A percentile compares a stretch with the other conserved stretches of the same genome.
phyloP scores from a whole-genome alignment of 352 stramenopile species.

The Globisporangium heterothallicum region DNA sequence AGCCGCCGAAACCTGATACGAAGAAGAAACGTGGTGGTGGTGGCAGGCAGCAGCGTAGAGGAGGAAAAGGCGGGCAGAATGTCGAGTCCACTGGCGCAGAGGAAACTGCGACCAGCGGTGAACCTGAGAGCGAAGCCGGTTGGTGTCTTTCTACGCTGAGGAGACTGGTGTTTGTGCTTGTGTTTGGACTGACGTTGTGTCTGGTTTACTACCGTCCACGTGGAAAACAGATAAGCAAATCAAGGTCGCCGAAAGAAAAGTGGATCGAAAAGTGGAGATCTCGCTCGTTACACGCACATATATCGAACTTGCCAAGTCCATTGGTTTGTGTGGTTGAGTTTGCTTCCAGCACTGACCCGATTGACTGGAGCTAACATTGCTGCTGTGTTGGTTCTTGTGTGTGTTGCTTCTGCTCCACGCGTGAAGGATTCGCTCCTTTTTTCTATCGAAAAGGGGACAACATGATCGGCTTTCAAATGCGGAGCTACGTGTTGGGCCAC shows the following conservation, averaged over 20 bases:
- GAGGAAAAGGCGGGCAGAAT: slow-evolving; percentile 4
- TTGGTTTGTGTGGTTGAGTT: no score
- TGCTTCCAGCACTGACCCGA: no score
- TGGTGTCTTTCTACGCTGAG: not conserved
- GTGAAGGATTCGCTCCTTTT: slow-evolving; percentile 31
- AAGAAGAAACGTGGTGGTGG: no score
- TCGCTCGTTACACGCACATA: slow-evolving; percentile 29
- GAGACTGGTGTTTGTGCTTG: not conserved
- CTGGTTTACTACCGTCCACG: not conserved
- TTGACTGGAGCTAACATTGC: no score
- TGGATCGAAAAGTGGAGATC: slow-evolving; percentile 24
- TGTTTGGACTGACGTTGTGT: not conserved
- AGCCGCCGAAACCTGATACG: slow-evolving; percentile 15
- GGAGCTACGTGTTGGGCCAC: slow-evolving; percentile 38
- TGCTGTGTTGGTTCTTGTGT: not conserved
- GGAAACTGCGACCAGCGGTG: not conserved
- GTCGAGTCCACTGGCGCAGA: not conserved
- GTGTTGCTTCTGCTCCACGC: not conserved
- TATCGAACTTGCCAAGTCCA: slow-evolving; percentile 27
- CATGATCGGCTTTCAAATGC: slow-evolving; percentile 25
- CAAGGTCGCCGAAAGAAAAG: slow-evolving; percentile 15
- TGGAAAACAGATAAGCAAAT: slow-evolving; percentile 30
- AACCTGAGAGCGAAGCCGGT: slow-evolving; percentile 38
- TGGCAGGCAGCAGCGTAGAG: slow-evolving; percentile 8
- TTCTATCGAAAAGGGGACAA: slow-evolving; percentile 47